Percentiles rank a stretch among this genome's conserved stretches.
phyloP scores from a whole-genome alignment of 257 asterid genomes.

The Perilla frutescens region DNA sequence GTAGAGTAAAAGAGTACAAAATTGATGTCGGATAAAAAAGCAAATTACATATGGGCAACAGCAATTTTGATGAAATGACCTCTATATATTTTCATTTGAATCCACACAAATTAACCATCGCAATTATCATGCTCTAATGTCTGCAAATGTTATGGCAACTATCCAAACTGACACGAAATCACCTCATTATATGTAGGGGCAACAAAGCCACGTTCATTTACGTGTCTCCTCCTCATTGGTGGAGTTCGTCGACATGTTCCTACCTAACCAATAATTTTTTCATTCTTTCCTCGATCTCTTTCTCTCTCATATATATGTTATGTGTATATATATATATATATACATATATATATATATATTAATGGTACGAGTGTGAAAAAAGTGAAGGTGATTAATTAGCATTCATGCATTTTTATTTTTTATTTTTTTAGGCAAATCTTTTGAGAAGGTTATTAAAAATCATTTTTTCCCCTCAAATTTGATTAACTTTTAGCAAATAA shows the following conservation, averaged over 20 bases:
- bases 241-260: constrained; percentile 31
- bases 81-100: constrained; percentile 16
- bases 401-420: no score
- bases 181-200: constrained; percentile 33
- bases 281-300: no score
- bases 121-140: constrained; percentile 42
- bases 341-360: no score
- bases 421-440: no score
- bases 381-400: no score
- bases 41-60: constrained; percentile 23
- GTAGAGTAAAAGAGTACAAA: neutral
- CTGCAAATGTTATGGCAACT: constrained; percentile 37
- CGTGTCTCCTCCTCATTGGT: constrained; percentile 35
- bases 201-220: constrained; percentile 28
- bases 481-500: no score
- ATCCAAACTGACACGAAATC: constrained; percentile 38
- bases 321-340: no score
- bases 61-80: constrained; percentile 3
- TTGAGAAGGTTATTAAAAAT: no score
- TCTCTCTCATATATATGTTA: no score
- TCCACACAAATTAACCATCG: constrained; percentile 1
- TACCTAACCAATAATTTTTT: constrained; percentile 40
- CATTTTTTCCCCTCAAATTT: no score
- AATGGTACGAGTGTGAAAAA: no score
- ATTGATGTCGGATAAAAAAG: neutral